Conservation (phyloP, 2,329 filamentous ascomycete species). For the Decorospora gaudefroyi region DNA sequence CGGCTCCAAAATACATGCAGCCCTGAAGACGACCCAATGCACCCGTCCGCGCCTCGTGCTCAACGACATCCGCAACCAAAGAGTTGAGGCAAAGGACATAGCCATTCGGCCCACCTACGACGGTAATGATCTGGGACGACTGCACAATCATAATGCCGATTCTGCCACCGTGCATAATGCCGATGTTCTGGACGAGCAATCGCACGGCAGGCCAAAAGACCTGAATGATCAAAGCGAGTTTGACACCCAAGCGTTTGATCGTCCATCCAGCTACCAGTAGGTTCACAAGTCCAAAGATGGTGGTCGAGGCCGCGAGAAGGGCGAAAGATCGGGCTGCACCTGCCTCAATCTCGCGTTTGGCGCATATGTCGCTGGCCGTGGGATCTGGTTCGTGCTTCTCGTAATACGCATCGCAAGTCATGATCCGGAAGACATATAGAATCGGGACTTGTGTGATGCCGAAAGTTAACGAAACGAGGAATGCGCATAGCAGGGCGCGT, state of each 20-base stretch:
- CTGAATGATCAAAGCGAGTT: conserved; percentile 64
- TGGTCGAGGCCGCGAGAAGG: conserved; percentile 69
- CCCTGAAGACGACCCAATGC: conserved; percentile 70
- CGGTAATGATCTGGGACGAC: conserved; percentile 67
- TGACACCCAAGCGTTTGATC: conserved; percentile 68
- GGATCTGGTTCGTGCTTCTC: conserved; percentile 56
- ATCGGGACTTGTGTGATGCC: conserved; percentile 57
- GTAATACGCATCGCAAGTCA: conserved; percentile 74
- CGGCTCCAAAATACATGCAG: conserved; percentile 68
- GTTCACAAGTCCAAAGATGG: conserved; percentile 68
- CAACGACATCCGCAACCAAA: conserved; percentile 67
- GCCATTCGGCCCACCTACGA: conserved; percentile 69
- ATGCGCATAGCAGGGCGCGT: conserved; percentile 62
- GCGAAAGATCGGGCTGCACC: conserved; percentile 66
- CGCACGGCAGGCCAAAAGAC: conserved; percentile 68
- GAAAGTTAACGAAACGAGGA: conserved; percentile 61
- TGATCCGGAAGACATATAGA: conserved; percentile 69
- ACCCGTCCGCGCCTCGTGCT: conserved; percentile 63
- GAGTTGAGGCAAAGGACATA: conserved; percentile 72
- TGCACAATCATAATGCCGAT: conserved; percentile 71
- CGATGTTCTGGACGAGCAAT: conserved; percentile 66
- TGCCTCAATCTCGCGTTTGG: conserved; percentile 65
- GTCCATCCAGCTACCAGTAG: conserved; percentile 69
- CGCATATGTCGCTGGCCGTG: conserved; percentile 59
- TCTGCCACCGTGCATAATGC: conserved; percentile 64